These are phyloP conservation scores for Fusarium virguliforme DNA, from an alignment of 2,329 filamentous ascomycete species.

Conservation along the genomic window DNA sequence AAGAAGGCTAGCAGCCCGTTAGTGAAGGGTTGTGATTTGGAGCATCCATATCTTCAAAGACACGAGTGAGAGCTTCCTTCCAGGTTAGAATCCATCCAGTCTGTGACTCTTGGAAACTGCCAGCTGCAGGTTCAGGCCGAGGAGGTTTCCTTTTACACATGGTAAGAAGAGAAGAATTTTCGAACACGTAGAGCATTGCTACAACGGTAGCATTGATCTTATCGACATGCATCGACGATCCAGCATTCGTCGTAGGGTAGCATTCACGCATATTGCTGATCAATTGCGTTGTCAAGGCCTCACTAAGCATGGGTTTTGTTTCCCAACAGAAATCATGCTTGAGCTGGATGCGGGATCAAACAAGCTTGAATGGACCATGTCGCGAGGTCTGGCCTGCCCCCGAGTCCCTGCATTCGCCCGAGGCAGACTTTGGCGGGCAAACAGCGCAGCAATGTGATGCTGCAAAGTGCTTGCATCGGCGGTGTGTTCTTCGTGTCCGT, in stretches of 20 bases:
- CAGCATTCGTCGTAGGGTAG: conserved; percentile 31
- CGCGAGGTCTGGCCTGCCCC: neutral
- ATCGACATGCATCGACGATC: conserved; percentile 26
- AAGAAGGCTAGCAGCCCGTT: neutral
- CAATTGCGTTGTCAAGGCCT: conserved; percentile 13
- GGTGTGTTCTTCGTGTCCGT: conserved; percentile 15
- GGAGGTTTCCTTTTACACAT: neutral
- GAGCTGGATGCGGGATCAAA: neutral
- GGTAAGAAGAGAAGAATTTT: neutral
- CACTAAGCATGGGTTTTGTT: neutral
- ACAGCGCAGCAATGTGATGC: conserved; percentile 8
- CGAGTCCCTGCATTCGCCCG: conserved; percentile 11
- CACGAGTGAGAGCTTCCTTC: neutral
- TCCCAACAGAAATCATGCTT: neutral
- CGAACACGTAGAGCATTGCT: conserved; percentile 6
- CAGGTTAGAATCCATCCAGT: neutral
- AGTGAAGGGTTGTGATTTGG: neutral
- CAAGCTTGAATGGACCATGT: neutral
- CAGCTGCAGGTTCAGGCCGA: neutral
- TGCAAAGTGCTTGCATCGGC: conserved; percentile 20
- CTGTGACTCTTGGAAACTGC: neutral
- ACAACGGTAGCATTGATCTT: conserved; percentile 21
- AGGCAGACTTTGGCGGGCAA: neutral
- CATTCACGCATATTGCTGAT: conserved; percentile 38
- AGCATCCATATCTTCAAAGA: conserved; percentile 5